phyloP scores from a whole-genome alignment of 352 stramenopile genomes.

The Thraustochytrium striatum region DNA sequence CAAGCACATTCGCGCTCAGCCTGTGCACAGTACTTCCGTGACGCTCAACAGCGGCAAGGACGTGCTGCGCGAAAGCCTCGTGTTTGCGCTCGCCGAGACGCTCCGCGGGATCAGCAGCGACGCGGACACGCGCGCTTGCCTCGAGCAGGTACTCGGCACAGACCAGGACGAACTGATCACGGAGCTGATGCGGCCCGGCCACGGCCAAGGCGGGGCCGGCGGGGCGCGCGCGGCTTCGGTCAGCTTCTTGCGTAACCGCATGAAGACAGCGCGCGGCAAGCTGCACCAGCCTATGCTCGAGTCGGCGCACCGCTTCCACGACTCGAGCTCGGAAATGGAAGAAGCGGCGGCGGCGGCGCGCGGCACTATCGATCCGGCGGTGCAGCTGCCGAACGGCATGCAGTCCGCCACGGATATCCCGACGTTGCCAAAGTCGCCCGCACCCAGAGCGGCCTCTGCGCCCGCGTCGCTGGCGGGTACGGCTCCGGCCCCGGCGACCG shows the following conservation, averaged over 20 bases:
- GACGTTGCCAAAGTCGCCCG: not conserved
- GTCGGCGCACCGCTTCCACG: not conserved
- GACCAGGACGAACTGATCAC: slow-evolving; percentile 1
- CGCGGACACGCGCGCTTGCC: not conserved
- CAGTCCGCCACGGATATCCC: not conserved
- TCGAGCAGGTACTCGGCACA: not conserved
- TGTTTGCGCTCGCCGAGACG: slow-evolving; percentile 35
- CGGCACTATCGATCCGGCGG: not conserved
- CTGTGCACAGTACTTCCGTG: slow-evolving; percentile 29
- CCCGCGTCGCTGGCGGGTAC: not conserved
- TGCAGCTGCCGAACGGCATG: not conserved
- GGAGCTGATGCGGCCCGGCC: not conserved
- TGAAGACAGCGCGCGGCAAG: not conserved
- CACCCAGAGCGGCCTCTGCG: not conserved
- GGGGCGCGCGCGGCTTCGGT: not conserved
- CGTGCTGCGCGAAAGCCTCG: slow-evolving; percentile 28
- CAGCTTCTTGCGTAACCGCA: slow-evolving; percentile 3
- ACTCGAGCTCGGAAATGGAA: not conserved
- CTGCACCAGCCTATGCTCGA: slow-evolving; percentile 12
- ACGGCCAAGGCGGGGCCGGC: not conserved
- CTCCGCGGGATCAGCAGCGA: not conserved
- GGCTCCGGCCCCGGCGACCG: not conserved
- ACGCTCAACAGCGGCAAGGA: not conserved
- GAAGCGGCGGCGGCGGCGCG: too few relatives aligned
- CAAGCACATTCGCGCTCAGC: not conserved